Evolutionary conservation across 2,329 filamentous ascomycete genomes (phyloP).

Genomic region (Claviceps quebecensis): DNA sequence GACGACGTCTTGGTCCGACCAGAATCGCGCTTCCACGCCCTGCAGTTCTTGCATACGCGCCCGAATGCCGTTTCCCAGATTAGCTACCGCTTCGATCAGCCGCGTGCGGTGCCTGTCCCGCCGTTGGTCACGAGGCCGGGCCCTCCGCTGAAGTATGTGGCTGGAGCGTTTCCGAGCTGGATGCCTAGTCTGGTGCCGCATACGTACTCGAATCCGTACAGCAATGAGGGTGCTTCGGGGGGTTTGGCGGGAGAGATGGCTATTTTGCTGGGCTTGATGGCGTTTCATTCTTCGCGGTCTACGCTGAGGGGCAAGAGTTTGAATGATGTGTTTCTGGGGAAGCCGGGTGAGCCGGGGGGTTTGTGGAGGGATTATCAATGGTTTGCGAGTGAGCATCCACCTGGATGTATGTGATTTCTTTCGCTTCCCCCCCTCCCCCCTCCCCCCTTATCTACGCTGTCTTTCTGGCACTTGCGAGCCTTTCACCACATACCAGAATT

Average conservation of each 20-base stretch:
- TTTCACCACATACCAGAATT: no score
- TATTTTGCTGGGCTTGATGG: conserved; percentile 27
- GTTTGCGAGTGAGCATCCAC: conserved; percentile 9
- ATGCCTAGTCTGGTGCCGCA: conserved; percentile 23
- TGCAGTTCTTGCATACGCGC: conserved; percentile 15
- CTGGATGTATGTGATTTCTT: conserved; percentile 14
- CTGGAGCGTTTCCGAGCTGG: conserved; percentile 21
- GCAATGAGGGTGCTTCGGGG: conserved; percentile 9
- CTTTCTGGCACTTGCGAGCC: no score
- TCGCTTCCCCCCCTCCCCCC: no score
- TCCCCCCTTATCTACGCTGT: neutral
- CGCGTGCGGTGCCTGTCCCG: neutral
- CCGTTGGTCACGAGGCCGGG: neutral
- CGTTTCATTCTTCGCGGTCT: conserved; percentile 11
- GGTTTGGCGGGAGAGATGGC: conserved; percentile 25
- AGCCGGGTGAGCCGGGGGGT: conserved; percentile 6
- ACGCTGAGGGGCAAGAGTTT: neutral
- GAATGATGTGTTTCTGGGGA: conserved; percentile 5
- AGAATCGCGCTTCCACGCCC: conserved; percentile 12
- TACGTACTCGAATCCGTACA: conserved; percentile 13
- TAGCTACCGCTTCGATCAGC: conserved; percentile 2
- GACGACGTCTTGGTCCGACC: conserved; percentile 8
- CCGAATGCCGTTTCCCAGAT: conserved; percentile 16
- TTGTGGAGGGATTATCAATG: conserved; percentile 16
- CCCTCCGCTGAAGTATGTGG: conserved; percentile 15